Base-by-base conservation (phyloP, 805 yeast species). In the Candida montana region DNA sequence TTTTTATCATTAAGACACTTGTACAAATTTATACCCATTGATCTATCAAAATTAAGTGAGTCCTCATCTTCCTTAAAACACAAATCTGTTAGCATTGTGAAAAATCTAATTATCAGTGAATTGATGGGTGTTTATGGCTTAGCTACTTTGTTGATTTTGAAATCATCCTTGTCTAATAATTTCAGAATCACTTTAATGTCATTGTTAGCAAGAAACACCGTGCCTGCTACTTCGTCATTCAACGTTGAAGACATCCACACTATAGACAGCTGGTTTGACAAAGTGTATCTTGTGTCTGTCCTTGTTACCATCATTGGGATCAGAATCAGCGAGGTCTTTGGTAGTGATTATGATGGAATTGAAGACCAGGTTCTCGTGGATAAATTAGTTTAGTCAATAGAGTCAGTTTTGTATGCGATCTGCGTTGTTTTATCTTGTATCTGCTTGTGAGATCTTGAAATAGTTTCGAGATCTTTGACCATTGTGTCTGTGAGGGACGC, bases 1-100 rank as follows among this genome's bases (percentile, higher is more conserved):
- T 58, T 72, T 36, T 62, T 71, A 31, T 81, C 90, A 0, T 72
- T 82, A 44, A 71, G 75, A 32, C 80, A 81, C 27, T 59, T 81
- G 13, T 55, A 65, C 30, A 60, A 63, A 12, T 52, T 68, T 31
- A 39, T 67, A 7, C 72, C 72, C 3, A 45, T 61, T 8, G 59
- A 59, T 32, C 48, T 66, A n/a, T 62, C 61, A 29, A 42, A 53
- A 5, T 40, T 47, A 46, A 48, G 33, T 39, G 39, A 39, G 17
- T 32, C 46, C 6, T 19, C 48, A 2, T 23, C 46, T 18, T 9
- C 33, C 10, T 29, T 34, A 13, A 42, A 39, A 19, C 40, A 48
- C 11, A 52, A 52, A 36, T 45, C 53, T 2, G 68, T 68, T 3
- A 65, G 70, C 7, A 52, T 66, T 23, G 64, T 67, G 19, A 68